A percentile compares a stretch with the other conserved stretches of the same genome.
phyloP scores from a whole-genome alignment of 495 filamentous ascomycete species.

The Aspergillus indologenus region DNA sequence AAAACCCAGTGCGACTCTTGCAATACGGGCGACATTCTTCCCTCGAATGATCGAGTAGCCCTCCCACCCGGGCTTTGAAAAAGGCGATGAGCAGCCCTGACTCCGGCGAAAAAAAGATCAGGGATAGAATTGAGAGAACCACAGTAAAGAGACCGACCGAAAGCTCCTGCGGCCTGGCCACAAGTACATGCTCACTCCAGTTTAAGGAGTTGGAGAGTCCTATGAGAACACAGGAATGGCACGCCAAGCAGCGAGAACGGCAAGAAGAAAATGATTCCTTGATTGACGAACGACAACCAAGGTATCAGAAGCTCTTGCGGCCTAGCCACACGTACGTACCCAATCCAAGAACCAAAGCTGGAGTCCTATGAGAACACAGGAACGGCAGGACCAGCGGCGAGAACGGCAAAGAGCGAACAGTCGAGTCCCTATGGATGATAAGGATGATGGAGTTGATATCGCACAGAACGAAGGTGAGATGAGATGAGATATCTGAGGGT shows the following conservation, averaged over 20 bases:
- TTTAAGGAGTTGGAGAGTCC: constrained; percentile 18
- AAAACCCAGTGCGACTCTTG: constrained; percentile 17
- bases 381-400: too few species aligned
- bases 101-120: constrained; percentile 14
- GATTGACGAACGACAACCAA: constrained; percentile 3
- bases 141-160: constrained; percentile 12
- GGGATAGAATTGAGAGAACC: constrained; percentile 7
- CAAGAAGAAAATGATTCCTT: constrained; percentile 14
- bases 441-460: too few species aligned
- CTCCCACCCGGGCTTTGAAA: constrained; percentile 22
- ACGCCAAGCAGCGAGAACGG: constrained; percentile 14
- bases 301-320: too few species aligned
- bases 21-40: constrained; percentile 11
- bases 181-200: constrained; percentile 18
- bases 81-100: constrained; percentile 22
- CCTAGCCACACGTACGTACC: too few species aligned
- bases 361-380: too few species aligned
- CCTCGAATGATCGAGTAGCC: constrained; percentile 24
- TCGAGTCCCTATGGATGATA: too few species aligned
- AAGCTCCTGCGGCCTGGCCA: constrained; percentile 19
- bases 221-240: constrained; percentile 20
- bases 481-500: too few species aligned
- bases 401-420: too few species aligned
- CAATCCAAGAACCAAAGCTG: too few species aligned
- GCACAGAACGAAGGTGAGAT: too few species aligned